Evolutionary conservation across 768 basidiomycete species (phyloP).

Genomic region (Russula sp.): DNA sequence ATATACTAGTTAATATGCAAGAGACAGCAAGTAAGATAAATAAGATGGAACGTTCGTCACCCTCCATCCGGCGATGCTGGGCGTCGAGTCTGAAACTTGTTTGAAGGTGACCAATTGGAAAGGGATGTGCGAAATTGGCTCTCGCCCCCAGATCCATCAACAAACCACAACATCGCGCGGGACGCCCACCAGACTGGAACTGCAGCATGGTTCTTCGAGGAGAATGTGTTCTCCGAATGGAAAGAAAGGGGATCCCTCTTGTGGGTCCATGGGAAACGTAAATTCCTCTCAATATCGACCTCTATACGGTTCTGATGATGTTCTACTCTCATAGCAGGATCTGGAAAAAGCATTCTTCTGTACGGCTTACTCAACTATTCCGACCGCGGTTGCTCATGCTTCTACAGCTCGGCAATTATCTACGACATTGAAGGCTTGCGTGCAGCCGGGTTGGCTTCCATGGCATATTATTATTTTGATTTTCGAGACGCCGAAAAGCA

Average conservation of each 20-base stretch:
- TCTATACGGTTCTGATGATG: neutral
- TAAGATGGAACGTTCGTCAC: constrained; percentile 8
- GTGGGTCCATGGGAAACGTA: constrained; percentile 17
- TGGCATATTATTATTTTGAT: neutral
- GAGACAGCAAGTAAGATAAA: neutral
- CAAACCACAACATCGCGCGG: neutral
- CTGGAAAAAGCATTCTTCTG: constrained; percentile 6
- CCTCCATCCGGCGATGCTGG: accelerated
- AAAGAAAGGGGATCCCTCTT: neutral
- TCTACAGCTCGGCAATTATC: neutral
- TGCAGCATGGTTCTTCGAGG: neutral
- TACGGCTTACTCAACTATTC: neutral
- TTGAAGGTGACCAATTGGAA: constrained; percentile 4
- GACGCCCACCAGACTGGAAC: neutral
- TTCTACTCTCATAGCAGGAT: neutral
- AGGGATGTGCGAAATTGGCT: neutral
- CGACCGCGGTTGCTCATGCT: neutral
- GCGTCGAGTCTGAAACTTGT: neutral
- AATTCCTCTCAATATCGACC: neutral
- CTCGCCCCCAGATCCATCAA: constrained; percentile 4
- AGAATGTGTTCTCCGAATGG: neutral
- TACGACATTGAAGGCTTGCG: neutral
- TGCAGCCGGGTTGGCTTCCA: neutral
- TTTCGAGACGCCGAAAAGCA: constrained; percentile 4
- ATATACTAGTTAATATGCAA: neutral